A percentile compares a stretch with the other conserved stretches of the same genome.
Conservation (phyloP, 768 basidiomycete genomes). For the Lactarius sp. region DNA sequence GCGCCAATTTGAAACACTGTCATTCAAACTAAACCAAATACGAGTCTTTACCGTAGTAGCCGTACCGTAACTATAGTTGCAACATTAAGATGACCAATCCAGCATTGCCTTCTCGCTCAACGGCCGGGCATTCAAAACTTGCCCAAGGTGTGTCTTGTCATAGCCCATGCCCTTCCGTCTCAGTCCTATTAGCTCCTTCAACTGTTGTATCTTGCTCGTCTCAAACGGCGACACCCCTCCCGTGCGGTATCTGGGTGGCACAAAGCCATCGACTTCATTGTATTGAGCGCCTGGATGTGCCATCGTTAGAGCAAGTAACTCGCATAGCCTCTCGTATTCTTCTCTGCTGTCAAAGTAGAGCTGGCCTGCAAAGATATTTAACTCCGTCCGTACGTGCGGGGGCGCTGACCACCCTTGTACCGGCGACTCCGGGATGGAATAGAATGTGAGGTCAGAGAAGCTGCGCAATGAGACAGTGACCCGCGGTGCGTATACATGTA, state of each 20-base stretch:
- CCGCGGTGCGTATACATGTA: conserved; percentile 5
- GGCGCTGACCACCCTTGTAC: not conserved
- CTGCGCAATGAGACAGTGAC: not conserved
- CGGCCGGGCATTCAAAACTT: too few relatives aligned
- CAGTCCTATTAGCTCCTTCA: too few relatives aligned
- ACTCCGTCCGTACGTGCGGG: not conserved
- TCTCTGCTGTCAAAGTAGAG: not conserved
- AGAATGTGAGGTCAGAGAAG: conserved; percentile 2
- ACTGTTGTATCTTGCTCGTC: not conserved
- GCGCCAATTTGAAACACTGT: too few relatives aligned
- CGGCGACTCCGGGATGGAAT: not conserved
- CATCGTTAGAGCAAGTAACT: not conserved
- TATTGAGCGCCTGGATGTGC: not conserved
- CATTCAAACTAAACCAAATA: too few relatives aligned
- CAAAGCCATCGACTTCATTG: conserved; percentile 7
- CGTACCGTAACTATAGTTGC: too few relatives aligned
- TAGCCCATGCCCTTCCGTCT: too few relatives aligned
- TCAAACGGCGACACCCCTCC: not conserved
- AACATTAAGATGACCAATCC: too few relatives aligned
- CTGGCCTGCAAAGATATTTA: not conserved
- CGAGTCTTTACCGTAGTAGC: too few relatives aligned
- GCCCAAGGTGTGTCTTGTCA: too few relatives aligned
- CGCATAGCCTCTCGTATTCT: conserved; percentile 5
- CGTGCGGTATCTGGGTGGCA: conserved; percentile 2
- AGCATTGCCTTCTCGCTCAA: too few relatives aligned